Evolutionary conservation across 2,329 filamentous ascomycete species (phyloP), one percentile per base, ranked within the genome.

Genomic region (Penicillium nordicum): DNA sequence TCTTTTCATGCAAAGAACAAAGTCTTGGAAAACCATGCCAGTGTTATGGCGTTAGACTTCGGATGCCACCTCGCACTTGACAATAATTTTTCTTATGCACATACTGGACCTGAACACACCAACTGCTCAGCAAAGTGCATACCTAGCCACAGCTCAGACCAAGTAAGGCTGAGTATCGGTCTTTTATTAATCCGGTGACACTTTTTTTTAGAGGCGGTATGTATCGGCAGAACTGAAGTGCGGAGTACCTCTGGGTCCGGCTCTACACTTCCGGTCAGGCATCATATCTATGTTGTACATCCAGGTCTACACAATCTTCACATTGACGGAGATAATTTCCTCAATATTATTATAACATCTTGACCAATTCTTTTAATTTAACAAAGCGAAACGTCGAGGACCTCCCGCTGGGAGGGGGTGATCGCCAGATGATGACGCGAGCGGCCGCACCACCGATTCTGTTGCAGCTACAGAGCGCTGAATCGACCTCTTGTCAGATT

Each of bases 401-500:
- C 57, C 57, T 63, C 57, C 63, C 63, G 50, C 54, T 32, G 59
- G 69, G 69, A 69, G 70, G 69, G 63, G 66, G 66, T 66, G 62
- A 63, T 68, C 60, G 52, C 56, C 60, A 59, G 67, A 75, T 58
- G 64, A 87, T 87, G 84, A 81, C 82, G 67, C 78, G 79, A 65
- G 72, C 79, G 57, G 78, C 79, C 63, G 78, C 72, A 55, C 78
- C 81, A 49, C 78, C 82, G 51, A 80, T 86, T 63, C 75, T 86
- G 49, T 74, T 80, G 54, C 81, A 85, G 69, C 77, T 88, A 54
- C 79, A 79, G 61, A 81, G 77, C 65, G 81, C 86, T 59, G 75
- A 73, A 46, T 76, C 72, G 57, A 61, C 70, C 53, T 70, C 68
- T 40, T 68, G 69, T 45, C 76, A 74, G 59, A 67, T 83, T 40